These are phyloP conservation scores for Dioscorea dumetorum DNA, from an alignment of 106 monocot genomes.

Conservation along the genomic window DNA sequence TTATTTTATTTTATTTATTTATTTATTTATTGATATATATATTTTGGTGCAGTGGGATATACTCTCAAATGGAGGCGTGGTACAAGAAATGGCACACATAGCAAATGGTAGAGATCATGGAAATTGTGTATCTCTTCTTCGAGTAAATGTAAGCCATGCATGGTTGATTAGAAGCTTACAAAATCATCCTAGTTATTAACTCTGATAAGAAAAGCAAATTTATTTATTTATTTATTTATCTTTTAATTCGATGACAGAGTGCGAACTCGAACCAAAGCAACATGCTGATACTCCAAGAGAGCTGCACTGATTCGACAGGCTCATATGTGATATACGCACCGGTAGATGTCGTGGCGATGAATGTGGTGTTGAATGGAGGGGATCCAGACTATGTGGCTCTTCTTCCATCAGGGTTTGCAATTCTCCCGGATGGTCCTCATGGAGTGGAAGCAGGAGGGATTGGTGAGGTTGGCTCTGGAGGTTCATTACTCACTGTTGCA, in stretches of 20 bases:
- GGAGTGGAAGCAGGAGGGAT: background rate
- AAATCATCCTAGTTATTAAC: background rate
- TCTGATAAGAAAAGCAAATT: background rate
- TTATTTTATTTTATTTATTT: no score
- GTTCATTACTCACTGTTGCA: conserved; percentile 79
- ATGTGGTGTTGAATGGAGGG: conserved; percentile 84
- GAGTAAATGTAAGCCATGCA: conserved; percentile 73
- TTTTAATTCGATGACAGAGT: conserved; percentile 25
- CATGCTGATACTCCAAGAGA: conserved; percentile 99
- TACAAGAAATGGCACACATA: conserved; percentile 95
- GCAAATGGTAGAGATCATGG: conserved; percentile 93
- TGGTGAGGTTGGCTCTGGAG: conserved; percentile 22
- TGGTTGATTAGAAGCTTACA: background rate
- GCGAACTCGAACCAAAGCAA: conserved; percentile 91
- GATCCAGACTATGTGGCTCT: conserved; percentile 95
- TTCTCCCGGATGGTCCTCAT: conserved; percentile 70
- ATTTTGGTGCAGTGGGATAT: conserved; percentile 83
- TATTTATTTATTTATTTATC: no score
- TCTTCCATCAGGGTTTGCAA: conserved; percentile 83
- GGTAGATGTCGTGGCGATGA: conserved; percentile 87
- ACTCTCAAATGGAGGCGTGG: conserved; percentile 85
- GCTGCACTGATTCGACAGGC: conserved; percentile 73
- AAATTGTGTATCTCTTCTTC: conserved; percentile 84
- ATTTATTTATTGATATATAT: no score
- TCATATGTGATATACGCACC: conserved; percentile 93